Conservation (phyloP, 768 basidiomycete genomes). For the Paxillus ammoniavirescens region DNA sequence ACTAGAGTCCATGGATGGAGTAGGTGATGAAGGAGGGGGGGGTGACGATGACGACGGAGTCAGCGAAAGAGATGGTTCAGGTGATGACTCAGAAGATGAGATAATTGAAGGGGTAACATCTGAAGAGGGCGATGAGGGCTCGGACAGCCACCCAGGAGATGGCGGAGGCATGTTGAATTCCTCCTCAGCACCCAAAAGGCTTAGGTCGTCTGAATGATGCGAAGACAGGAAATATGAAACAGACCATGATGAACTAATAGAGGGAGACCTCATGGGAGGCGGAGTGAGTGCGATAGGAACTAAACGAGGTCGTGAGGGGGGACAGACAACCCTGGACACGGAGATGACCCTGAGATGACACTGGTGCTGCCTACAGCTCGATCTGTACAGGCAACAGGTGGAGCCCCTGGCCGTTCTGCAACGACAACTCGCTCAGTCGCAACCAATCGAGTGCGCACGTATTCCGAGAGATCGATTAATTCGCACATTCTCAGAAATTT, state of each 20-base stretch:
- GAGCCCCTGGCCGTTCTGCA: constrained; percentile 11
- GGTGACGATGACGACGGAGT: constrained; percentile 35
- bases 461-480: constrained; percentile 57
- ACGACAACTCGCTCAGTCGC: constrained; percentile 18
- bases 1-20: constrained; percentile 37
- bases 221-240: constrained; percentile 49
- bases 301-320: constrained; percentile 20
- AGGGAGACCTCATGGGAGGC: constrained; percentile 40
- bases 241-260: constrained; percentile 37
- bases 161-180: constrained; percentile 19
- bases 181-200: constrained; percentile 39
- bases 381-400: constrained; percentile 33
- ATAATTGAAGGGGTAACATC: constrained; percentile 32
- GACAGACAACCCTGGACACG: constrained; percentile 27
- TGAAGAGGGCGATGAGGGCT: constrained; percentile 25
- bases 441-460: constrained; percentile 42
- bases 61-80: constrained; percentile 38
- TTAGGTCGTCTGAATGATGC: constrained; percentile 73
- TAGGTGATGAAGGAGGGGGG: constrained; percentile 36
- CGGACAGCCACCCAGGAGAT: constrained; percentile 39
- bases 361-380: constrained; percentile 46
- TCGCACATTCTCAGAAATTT: constrained; percentile 64
- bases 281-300: constrained; percentile 41
- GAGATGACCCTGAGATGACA: no score
- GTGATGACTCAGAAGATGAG: constrained; percentile 33